Base-by-base conservation (phyloP, 2,329 filamentous ascomycete genomes). In the Thermothelomyces thermophilus region DNA sequence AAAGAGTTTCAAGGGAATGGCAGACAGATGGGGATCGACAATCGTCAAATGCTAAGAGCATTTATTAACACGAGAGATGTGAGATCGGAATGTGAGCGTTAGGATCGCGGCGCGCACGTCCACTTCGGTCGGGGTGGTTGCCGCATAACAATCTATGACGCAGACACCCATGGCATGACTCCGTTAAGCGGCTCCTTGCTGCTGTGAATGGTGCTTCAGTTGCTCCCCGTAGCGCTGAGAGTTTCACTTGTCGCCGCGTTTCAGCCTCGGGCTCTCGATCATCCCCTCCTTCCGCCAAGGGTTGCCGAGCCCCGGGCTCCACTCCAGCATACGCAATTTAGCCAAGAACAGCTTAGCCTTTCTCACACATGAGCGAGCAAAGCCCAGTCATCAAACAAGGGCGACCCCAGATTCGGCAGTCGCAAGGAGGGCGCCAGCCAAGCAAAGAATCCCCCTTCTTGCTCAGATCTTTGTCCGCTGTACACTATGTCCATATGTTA, bases 171-270 rank as follows among this genome's bases (percentile, higher is more conserved):
- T 26, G 24, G 9, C 24, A 26, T 26, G 24, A 26, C 24, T 26
- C 24, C 9, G 24, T 26, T 9, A 9, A 26, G 9, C 24, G 24
- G 24, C 14, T 35, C 30, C 2, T 39, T n/a, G 20, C 11, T 26
- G 20, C 20, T 39, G 36, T 19, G n/a, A n/a, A n/a, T n/a, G n/a
- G n/a, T n/a, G n/a, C 17, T 20, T 16, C 14, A n/a, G 20, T 30
- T 28, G 30, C 6, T 30, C 39, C 30, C 11, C 28, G 20, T 35
- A 9, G 17, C 20, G 26, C 26, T 20, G n/a, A 19, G 34, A 39
- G 43, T 47, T 43, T 47, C 44, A 43, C 19, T 5, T 47, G 14
- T 26, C 11, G 33, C n/a, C 11, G 2, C 34, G 49, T 47, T 46
- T 51, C 49, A 42, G 31, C 33, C 33, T 35, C 33, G 13, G 33